Conservation (phyloP, 345 rosid species). For the Zanthoxylum bungeanum region DNA sequence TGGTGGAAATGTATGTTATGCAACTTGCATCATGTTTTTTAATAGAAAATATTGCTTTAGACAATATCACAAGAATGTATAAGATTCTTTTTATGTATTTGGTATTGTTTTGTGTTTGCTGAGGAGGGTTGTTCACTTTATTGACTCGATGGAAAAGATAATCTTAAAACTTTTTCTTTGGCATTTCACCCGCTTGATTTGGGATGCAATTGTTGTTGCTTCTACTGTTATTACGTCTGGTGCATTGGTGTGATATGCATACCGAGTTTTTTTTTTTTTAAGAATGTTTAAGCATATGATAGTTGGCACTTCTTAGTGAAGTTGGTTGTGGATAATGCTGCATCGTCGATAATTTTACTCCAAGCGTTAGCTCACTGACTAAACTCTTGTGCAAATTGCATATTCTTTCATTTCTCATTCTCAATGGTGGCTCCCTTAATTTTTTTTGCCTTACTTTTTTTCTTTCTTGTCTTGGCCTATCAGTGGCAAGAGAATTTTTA, state of each 20-base stretch:
- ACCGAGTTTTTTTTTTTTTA: no score
- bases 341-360: background rate
- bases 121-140: background rate
- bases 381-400: background rate
- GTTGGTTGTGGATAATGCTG: background rate
- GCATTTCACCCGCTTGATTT: background rate
- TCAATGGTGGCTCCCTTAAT: background rate
- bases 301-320: background rate
- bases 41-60: background rate
- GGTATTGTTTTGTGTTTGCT: background rate
- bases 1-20: background rate
- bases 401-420: background rate
- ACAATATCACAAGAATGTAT: background rate
- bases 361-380: background rate
- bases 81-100: background rate
- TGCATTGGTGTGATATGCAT: background rate
- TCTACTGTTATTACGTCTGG: background rate
- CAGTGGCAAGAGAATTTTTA: slow-evolving; percentile 39
- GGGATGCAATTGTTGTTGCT: background rate
- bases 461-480: slow-evolving; percentile 4
- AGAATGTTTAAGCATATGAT: background rate
- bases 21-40: background rate
- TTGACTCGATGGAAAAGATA: background rate
- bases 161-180: background rate
- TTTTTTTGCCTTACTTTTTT: background rate